Base-by-base conservation (phyloP, 805 yeast species). In the Candida parachauliodes region DNA sequence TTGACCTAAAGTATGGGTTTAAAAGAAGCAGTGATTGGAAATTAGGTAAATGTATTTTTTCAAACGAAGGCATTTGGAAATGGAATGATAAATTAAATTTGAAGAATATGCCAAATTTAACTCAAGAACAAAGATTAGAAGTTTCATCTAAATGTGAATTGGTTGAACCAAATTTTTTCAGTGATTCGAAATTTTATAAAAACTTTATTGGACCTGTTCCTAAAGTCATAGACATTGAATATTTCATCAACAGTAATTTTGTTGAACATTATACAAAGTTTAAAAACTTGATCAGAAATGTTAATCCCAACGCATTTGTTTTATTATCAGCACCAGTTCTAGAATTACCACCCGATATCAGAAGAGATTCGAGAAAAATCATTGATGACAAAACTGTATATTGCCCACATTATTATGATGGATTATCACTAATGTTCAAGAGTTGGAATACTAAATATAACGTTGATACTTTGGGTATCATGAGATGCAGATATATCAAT, bases 371-470 rank as follows among this genome's bases (percentile, higher is more conserved):
- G 1, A 54, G 70, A 9, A 54, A 65, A 3, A 53, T 79, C n/a
- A 54, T 83, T 10, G 93, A 84, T 50, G 55, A 65, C 1, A 74
- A 73, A 35, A 81, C 91, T 0, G 78, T 84, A 1, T 81, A 81
- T 49, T 79, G 95, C 14, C 93, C 95, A 2, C 98, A 91, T 60
- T 91, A 82, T 57, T 91, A 91, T 55, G 98, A 91, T 57, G 98
- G 98, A 0, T 74, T 91, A 79, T 84, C 97, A 1, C 64, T 91
- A 25, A 81, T 93, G 89, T 83, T 85, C 59, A 88, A 88, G 60
- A 76, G 81, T 4, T 93, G 98, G 98, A 86, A 84, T 52, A 68
- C 78, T 23, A 62, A 59, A 33, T 83, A 82, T 60, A 91, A 91
- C 51, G 95, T 89, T 8, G 95, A 93, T 52, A 88, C 96, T 0